Conservation (phyloP, 2,329 filamentous ascomycete species). For the Diaporthe vaccinii region DNA sequence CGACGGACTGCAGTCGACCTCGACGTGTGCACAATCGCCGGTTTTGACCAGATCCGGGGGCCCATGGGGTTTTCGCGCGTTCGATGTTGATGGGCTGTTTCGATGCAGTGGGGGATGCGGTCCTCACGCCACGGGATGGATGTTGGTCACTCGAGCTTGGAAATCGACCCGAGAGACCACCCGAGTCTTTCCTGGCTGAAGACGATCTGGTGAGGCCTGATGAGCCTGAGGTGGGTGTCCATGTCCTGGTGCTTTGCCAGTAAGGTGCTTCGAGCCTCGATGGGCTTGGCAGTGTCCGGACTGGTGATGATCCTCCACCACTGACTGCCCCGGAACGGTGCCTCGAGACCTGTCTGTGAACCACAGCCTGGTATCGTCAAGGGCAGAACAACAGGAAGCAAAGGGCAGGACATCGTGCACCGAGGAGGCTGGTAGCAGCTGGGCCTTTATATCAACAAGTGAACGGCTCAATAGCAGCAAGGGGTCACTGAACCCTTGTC, state of each 20-base stretch:
- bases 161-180: neutral
- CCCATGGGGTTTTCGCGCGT: neutral
- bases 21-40: slow-evolving; percentile 19
- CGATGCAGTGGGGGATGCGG: neutral
- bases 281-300: slow-evolving; percentile 11
- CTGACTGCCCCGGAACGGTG: neutral
- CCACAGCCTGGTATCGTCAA: neutral
- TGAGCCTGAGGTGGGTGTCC: neutral
- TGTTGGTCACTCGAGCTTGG: neutral
- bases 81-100: slow-evolving; percentile 9
- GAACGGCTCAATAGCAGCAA: slow-evolving; percentile 5
- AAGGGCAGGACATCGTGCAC: neutral
- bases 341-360: neutral
- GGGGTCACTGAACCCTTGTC: slow-evolving; percentile 18
- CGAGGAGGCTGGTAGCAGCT: neutral
- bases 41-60: slow-evolving; percentile 13
- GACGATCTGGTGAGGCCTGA: neutral
- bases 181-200: neutral
- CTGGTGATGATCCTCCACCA: neutral
- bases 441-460: slow-evolving; percentile 21
- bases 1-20: slow-evolving; percentile 38
- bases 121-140: neutral
- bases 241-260: slow-evolving; percentile 11
- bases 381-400: neutral
- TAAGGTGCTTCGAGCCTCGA: neutral